Base-by-base conservation (phyloP, 345 rosid genomes). In the Raphanus sativus region DNA sequence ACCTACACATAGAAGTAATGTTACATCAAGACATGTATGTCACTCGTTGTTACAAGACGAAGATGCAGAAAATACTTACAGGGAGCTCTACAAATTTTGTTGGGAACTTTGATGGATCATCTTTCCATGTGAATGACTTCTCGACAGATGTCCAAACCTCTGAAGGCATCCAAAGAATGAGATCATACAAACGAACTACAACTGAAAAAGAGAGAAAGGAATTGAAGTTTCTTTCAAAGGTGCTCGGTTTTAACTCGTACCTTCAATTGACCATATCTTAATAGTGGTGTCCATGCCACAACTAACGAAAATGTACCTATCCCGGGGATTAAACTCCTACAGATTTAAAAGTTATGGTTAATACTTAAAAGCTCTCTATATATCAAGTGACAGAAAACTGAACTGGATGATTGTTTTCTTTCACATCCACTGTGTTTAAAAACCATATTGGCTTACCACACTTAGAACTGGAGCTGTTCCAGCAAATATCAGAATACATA, bases 71-170 rank as follows among this genome's bases (percentile, higher is more conserved):
- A 30, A 73, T 67, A 86, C 97, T 80, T 80, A 94, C 98, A 26
- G 98, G 98, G 78, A 94, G 92, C 77, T 92, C 96, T 54, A 94
- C 98, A 75, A 92, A 87, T 86, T 92, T 90, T 38, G 98, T 90
- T 11, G 98, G 98, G 71, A 94, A 94, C 75, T 92, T 94, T 5
- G 98, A 90, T 11, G 98, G 97, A 80, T 83, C 88, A 83, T 90
- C 97, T 0, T 89, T 86, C 97, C 98, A 92, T 12, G 98, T 94
- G 82, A 84, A 94, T 52, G 98, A 94, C 80, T 90, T 89, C 79
- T 94, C 98, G n/a, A 94, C 97, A 76, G 89, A 90, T n/a, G 92
- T 85, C 98, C 98, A 92, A 77, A 92, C 92, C 84, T 94, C 98
- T 92, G 82, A 67, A 84, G 26, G 72, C 32, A 77, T 73, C 73